phyloP scores from a whole-genome alignment of 2,329 filamentous ascomycete genomes.

The Stromatinia cepivora region DNA sequence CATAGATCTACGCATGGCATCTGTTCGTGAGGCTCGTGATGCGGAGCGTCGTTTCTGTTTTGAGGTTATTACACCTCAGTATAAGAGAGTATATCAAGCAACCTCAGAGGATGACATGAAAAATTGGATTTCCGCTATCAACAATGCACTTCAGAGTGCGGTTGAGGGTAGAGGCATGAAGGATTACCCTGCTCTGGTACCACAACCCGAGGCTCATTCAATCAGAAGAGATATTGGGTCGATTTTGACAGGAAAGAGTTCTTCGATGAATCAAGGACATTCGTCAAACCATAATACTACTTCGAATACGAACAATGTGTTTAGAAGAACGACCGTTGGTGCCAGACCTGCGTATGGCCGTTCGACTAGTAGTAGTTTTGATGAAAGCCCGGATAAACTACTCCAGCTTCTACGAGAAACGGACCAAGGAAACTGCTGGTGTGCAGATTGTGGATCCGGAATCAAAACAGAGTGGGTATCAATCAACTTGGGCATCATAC shows the following conservation, averaged over 20 bases:
- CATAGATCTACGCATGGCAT: slow-evolving; percentile 95
- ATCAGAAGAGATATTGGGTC: slow-evolving; percentile 86
- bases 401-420: slow-evolving; percentile 84
- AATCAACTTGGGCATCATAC: slow-evolving; percentile 92
- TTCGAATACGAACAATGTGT: slow-evolving; percentile 57
- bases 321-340: slow-evolving; percentile 86
- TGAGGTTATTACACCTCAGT: slow-evolving; percentile 95
- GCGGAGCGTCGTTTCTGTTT: slow-evolving; percentile 96
- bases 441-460: slow-evolving; percentile 89
- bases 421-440: slow-evolving; percentile 90
- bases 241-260: slow-evolving; percentile 88
- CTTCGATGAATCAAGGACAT: slow-evolving; percentile 57
- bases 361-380: slow-evolving; percentile 68
- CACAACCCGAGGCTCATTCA: slow-evolving; percentile 49
- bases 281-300: slow-evolving; percentile 46
- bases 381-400: slow-evolving; percentile 82
- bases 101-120: slow-evolving; percentile 98
- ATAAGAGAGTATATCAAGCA: slow-evolving; percentile 93
- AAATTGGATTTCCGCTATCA: slow-evolving; percentile 93
- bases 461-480: slow-evolving; percentile 98
- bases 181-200: slow-evolving; percentile 49
- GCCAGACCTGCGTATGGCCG: slow-evolving; percentile 74
- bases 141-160: slow-evolving; percentile 94
- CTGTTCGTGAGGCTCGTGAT: slow-evolving; percentile 91
- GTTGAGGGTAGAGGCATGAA: slow-evolving; percentile 75